Conservation (phyloP, 179 eudicot genomes). For the Spergularia azorica region DNA sequence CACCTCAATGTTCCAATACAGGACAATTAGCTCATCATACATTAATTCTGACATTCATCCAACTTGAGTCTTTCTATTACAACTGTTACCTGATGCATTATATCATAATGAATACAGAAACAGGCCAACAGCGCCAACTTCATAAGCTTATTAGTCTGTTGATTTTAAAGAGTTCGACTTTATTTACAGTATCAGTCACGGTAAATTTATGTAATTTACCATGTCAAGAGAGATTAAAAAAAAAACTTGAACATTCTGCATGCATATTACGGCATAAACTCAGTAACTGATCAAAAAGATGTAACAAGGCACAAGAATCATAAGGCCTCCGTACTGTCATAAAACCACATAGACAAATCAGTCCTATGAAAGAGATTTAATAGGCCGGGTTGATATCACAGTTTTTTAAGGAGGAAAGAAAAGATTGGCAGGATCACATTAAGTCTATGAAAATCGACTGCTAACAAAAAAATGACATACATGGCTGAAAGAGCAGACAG, state of each 20-base stretch:
- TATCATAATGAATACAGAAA: no score
- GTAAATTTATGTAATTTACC: background rate
- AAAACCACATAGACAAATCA: background rate
- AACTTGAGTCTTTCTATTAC: no score
- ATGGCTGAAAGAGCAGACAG: conserved; percentile 30
- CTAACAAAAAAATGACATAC: conserved; percentile 17
- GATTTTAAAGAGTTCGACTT: background rate
- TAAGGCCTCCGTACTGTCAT: background rate
- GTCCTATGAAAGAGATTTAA: background rate
- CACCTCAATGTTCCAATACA: no score
- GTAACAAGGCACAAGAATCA: background rate
- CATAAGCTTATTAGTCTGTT: background rate
- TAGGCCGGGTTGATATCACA: conserved; percentile 16
- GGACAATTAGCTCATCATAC: no score
- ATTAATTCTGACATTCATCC: no score
- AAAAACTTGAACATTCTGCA: background rate
- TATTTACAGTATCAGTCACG: background rate
- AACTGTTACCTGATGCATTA: no score
- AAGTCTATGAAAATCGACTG: conserved; percentile 27
- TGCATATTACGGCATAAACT: conserved; percentile 5
- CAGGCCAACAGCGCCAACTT: background rate
- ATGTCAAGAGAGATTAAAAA: background rate
- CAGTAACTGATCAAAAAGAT: background rate
- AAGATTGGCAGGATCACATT: conserved; percentile 21
- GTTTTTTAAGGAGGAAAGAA: conserved; percentile 1